Conservation (phyloP, 1,284 basidiomycete species). For the Earliella scabrosa region DNA sequence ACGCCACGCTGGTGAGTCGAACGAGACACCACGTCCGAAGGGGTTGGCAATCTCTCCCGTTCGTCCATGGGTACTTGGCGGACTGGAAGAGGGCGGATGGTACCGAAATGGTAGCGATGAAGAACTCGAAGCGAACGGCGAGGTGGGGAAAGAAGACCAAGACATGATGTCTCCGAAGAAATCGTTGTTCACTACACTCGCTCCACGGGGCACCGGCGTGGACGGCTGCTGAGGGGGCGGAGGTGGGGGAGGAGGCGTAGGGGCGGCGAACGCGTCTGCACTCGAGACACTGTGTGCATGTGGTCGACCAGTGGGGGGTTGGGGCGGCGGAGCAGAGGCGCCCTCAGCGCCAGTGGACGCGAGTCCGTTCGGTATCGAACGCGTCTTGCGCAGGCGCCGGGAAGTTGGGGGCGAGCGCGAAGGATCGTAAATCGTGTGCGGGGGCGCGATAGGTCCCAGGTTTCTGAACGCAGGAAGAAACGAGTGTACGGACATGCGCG, state of each 20-base stretch:
- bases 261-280: conserved; percentile 57
- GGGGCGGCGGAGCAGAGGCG: conserved; percentile 26
- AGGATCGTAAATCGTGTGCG: conserved; percentile 29
- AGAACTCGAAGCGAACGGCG: conserved; percentile 42
- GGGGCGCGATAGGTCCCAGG: conserved; percentile 28
- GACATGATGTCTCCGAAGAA: conserved; percentile 70
- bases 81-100: conserved; percentile 18
- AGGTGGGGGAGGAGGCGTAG: conserved; percentile 12
- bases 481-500: conserved; percentile 70
- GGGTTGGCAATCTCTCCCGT: conserved; percentile 49
- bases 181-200: conserved; percentile 42
- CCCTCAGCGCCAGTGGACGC: conserved; percentile 8
- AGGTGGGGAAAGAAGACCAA: conserved; percentile 47
- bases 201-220: not conserved
- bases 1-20: conserved; percentile 57
- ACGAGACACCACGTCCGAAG: conserved; percentile 66
- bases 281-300: conserved; percentile 82
- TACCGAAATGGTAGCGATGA: conserved; percentile 32
- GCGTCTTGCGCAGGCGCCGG: conserved; percentile 66
- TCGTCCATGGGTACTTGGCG: conserved; percentile 11
- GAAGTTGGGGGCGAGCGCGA: conserved; percentile 38
- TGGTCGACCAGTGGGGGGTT: conserved; percentile 51
- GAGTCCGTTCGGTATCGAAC: conserved; percentile 63
- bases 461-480: conserved; percentile 59
- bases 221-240: too few relatives aligned